These are phyloP conservation scores for Lachnellula arida DNA, from an alignment of 2,329 filamentous ascomycete species.

Conservation along the genomic window DNA sequence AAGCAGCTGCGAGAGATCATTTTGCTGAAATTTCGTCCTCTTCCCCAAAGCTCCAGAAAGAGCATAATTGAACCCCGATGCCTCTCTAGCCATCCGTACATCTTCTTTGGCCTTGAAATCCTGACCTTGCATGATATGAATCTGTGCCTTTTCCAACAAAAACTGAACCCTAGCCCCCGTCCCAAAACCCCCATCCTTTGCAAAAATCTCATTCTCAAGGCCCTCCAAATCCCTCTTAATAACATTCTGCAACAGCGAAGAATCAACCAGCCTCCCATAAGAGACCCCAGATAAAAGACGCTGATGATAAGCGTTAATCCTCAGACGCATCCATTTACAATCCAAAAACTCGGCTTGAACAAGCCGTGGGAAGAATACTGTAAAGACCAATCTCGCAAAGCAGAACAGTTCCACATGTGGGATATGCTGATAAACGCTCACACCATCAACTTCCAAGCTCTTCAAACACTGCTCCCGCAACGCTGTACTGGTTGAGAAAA, in stretches of 20 bases:
- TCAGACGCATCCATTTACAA: conserved; percentile 48
- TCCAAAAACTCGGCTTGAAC: conserved; percentile 20
- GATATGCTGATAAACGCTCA: conserved; percentile 79
- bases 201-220: conserved; percentile 41
- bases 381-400: conserved; percentile 56
- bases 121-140: conserved; percentile 78
- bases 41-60: conserved; percentile 85
- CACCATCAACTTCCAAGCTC: conserved; percentile 74
- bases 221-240: conserved; percentile 56
- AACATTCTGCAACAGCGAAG: conserved; percentile 52
- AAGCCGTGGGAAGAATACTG: conserved; percentile 29
- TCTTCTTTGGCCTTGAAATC: conserved; percentile 70
- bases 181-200: conserved; percentile 34
- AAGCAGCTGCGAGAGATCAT: conserved; percentile 80
- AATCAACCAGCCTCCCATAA: conserved; percentile 43
- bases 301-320: conserved; percentile 71
- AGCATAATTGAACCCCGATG: conserved; percentile 72
- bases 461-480: conserved; percentile 56
- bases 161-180: conserved; percentile 60
- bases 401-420: conserved; percentile 80
- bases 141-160: conserved; percentile 74
- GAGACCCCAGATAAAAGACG: conserved; percentile 46
- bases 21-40: conserved; percentile 74
- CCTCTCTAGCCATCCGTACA: conserved; percentile 60
- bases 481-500: conserved; percentile 31